Evolutionary conservation across 2,329 filamentous ascomycete species (phyloP).

Genomic region (Daldinia eschscholtzii): DNA sequence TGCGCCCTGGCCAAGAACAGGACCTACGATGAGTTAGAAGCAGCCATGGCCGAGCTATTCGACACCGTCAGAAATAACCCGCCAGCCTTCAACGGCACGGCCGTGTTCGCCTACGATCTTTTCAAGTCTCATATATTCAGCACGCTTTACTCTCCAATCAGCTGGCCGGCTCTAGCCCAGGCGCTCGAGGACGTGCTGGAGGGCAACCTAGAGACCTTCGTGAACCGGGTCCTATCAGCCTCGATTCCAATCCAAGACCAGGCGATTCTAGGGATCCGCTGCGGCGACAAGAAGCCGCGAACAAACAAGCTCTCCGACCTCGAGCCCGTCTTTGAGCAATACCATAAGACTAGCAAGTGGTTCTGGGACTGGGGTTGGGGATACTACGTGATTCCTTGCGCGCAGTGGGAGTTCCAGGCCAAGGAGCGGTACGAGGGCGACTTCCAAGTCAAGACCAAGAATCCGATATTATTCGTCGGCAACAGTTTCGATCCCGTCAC

Average conservation of each 20-base stretch:
- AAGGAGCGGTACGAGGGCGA: slow-evolving; percentile 54
- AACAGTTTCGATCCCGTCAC: slow-evolving; percentile 56
- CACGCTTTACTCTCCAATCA: slow-evolving; percentile 42
- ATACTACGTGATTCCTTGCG: slow-evolving; percentile 48
- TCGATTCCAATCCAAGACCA: slow-evolving; percentile 29
- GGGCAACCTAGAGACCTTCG: slow-evolving; percentile 27
- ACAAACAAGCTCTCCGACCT: slow-evolving; percentile 47
- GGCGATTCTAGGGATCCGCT: slow-evolving; percentile 51
- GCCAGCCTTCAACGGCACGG: slow-evolving; percentile 39
- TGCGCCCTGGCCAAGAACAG: slow-evolving; percentile 50
- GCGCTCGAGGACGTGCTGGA: slow-evolving; percentile 35
- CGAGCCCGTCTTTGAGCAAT: slow-evolving; percentile 41
- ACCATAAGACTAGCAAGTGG: slow-evolving; percentile 46
- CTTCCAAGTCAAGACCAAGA: slow-evolving; percentile 47
- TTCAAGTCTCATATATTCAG: slow-evolving; percentile 40
- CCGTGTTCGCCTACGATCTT: slow-evolving; percentile 47
- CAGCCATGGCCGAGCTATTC: slow-evolving; percentile 52
- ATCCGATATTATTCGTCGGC: slow-evolving; percentile 54
- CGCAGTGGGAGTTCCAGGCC: slow-evolving; percentile 55
- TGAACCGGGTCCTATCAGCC: background rate
- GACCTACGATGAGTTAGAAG: slow-evolving; percentile 56
- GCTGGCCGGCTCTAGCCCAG: slow-evolving; percentile 33
- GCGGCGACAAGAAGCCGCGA: slow-evolving; percentile 52
- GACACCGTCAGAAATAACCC: slow-evolving; percentile 49
- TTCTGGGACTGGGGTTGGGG: slow-evolving; percentile 37